Conservation (phyloP, 169 alveolate species). For the Besnoitia besnoiti region DNA sequence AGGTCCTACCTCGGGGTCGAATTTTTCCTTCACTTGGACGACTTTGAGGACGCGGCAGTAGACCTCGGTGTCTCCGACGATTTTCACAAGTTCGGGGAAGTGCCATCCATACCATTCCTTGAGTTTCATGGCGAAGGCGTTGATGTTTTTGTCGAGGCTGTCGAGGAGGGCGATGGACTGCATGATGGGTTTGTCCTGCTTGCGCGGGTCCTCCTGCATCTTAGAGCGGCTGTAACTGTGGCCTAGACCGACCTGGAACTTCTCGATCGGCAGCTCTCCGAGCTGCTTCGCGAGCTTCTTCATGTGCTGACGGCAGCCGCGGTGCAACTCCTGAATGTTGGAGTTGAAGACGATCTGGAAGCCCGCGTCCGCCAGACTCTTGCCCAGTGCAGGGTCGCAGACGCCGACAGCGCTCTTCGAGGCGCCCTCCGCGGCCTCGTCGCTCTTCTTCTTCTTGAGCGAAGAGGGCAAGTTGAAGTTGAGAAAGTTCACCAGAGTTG, state of each 20-base stretch:
- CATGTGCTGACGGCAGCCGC: slow-evolving; percentile 66
- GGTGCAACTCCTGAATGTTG: slow-evolving; percentile 49
- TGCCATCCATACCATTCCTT: slow-evolving; percentile 99
- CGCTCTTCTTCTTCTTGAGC: slow-evolving; percentile 28
- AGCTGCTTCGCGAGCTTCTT: slow-evolving; percentile 55
- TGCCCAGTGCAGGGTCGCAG: slow-evolving; percentile 67
- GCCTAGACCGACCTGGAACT: slow-evolving; percentile 72
- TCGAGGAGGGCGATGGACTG: slow-evolving; percentile 90
- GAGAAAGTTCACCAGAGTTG: slow-evolving; percentile 51
- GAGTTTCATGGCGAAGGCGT: slow-evolving; percentile 99
- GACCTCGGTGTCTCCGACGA: slow-evolving; percentile 86
- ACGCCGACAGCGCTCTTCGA: slow-evolving; percentile 38
- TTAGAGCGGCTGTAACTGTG: slow-evolving; percentile 91
- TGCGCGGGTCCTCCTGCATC: slow-evolving; percentile 94
- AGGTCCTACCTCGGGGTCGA: slow-evolving; percentile 19
- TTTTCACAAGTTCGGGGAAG: slow-evolving; percentile 99
- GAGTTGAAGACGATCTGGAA: slow-evolving; percentile 41
- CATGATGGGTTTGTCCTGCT: slow-evolving; percentile 97
- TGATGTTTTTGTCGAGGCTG: slow-evolving; percentile 96
- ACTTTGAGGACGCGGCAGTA: slow-evolving; percentile 69
- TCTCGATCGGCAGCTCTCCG: slow-evolving; percentile 26
- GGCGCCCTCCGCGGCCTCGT: background rate
- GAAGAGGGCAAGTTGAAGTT: slow-evolving; percentile 58
- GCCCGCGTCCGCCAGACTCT: slow-evolving; percentile 58
- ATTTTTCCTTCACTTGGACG: slow-evolving; percentile 39